Evolutionary conservation across 768 basidiomycete genomes (phyloP).

Genomic region (Mycena chlorophos): DNA sequence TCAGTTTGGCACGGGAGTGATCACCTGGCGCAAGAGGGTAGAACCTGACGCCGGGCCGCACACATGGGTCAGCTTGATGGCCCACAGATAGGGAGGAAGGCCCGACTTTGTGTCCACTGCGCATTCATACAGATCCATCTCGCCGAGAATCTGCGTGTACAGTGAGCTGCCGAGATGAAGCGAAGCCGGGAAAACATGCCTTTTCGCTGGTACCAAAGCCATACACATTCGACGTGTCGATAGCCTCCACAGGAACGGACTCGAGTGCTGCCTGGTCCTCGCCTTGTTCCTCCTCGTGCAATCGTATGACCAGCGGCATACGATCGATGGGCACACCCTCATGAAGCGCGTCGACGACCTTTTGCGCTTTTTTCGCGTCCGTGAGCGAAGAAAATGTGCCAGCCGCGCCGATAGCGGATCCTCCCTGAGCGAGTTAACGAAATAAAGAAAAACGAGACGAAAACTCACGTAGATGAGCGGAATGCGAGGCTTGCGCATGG

Average conservation of each 20-base stretch:
- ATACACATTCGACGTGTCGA: constrained; percentile 49
- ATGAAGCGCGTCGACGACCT: constrained; percentile 45
- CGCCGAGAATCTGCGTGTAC: constrained; percentile 40
- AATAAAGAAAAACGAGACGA: background rate
- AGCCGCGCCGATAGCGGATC: constrained; percentile 43
- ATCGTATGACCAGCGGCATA: no score
- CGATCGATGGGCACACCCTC: constrained; percentile 42
- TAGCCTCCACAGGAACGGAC: constrained; percentile 22
- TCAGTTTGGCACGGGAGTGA: constrained; percentile 37
- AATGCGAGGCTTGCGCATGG: constrained; percentile 28
- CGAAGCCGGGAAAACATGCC: constrained; percentile 16
- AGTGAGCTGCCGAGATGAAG: no score
- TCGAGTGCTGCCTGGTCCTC: background rate
- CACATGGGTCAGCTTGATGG: background rate
- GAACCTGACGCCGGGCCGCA: background rate
- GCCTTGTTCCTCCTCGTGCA: no score
- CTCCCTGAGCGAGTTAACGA: constrained; percentile 35
- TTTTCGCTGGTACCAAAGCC: constrained; percentile 47
- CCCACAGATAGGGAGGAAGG: background rate
- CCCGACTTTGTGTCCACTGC: constrained; percentile 47
- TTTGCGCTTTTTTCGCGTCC: constrained; percentile 36
- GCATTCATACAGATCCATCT: constrained; percentile 38
- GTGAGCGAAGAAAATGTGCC: constrained; percentile 43
- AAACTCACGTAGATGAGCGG: constrained; percentile 37
- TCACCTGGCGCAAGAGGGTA: constrained; percentile 34